Conservation (phyloP, 1,139 yeast genomes). For the Chernovozyma sophiae-reginae region DNA sequence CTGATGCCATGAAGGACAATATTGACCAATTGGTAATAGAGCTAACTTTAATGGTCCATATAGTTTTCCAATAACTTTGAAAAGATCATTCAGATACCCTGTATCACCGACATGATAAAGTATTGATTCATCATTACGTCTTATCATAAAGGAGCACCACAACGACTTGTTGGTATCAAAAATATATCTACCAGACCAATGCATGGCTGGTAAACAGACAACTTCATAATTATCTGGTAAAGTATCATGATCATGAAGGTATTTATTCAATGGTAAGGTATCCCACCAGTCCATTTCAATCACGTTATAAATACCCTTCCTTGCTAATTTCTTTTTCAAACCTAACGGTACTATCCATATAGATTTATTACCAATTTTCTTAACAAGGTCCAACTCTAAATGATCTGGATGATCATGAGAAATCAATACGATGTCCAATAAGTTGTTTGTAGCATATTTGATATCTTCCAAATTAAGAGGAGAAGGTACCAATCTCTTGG, state of each 20-base stretch:
- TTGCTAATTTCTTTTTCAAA: slow-evolving; percentile 53
- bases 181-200: slow-evolving; percentile 87
- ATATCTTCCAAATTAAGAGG: slow-evolving; percentile 65
- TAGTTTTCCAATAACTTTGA: slow-evolving; percentile 55
- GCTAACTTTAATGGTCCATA: slow-evolving; percentile 68
- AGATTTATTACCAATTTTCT: slow-evolving; percentile 53
- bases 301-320: slow-evolving; percentile 51
- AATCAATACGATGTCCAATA: slow-evolving; percentile 69
- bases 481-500: slow-evolving; percentile 69
- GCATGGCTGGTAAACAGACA: slow-evolving; percentile 94
- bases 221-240: slow-evolving; percentile 61
- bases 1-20: slow-evolving; percentile 94
- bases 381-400: slow-evolving; percentile 60
- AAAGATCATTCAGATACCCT: slow-evolving; percentile 75
- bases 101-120: slow-evolving; percentile 94
- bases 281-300: slow-evolving; percentile 96
- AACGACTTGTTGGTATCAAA: slow-evolving; percentile 74
- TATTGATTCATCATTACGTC: slow-evolving; percentile 62
- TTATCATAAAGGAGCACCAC: slow-evolving; percentile 83
- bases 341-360: slow-evolving; percentile 90
- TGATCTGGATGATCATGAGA: slow-evolving; percentile 97
- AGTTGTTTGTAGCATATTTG: slow-evolving; percentile 44
- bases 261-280: slow-evolving; percentile 39
- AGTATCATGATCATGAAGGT: slow-evolving; percentile 13
- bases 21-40: slow-evolving; percentile 89